Conservation (phyloP, 2,329 filamentous ascomycete species). For the Xylogone sp. region DNA sequence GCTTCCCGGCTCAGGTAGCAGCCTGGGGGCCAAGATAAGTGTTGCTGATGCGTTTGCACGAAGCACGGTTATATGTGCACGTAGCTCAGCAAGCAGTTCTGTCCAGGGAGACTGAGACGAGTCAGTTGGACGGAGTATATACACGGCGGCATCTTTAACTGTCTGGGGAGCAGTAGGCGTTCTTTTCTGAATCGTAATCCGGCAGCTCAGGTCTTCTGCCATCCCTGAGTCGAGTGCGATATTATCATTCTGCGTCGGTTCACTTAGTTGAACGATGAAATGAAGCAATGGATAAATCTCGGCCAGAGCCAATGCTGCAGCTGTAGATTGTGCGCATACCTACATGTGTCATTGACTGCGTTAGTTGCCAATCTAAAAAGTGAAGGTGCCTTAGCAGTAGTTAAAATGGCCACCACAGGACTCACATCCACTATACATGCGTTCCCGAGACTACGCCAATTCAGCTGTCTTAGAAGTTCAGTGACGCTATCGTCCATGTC, state of each 20-base stretch:
- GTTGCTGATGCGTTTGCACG: slow-evolving; percentile 19
- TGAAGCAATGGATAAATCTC: slow-evolving; percentile 21
- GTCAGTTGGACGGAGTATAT: slow-evolving; percentile 27
- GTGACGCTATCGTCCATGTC: slow-evolving; percentile 17
- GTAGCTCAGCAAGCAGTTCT: slow-evolving; percentile 28
- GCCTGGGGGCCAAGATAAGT: slow-evolving; percentile 24
- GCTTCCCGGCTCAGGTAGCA: slow-evolving; percentile 21
- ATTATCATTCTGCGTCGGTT: no score
- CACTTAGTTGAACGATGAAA: slow-evolving; percentile 27
- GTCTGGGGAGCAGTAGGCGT: slow-evolving; percentile 19
- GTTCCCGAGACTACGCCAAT: slow-evolving; percentile 25
- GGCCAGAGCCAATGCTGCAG: slow-evolving; percentile 13
- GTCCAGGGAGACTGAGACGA: slow-evolving; percentile 9
- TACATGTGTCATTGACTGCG: no score
- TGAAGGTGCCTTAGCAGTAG: no score
- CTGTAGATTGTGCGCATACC: slow-evolving; percentile 15
- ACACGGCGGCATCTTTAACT: slow-evolving; percentile 30
- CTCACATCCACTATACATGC: no score
- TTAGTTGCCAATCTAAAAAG: no score
- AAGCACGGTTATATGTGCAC: slow-evolving; percentile 29
- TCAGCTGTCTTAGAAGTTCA: slow-evolving; percentile 22
- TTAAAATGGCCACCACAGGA: no score
- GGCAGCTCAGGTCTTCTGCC: no score
- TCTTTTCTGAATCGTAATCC: slow-evolving; percentile 18
- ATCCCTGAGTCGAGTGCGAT: no score